These are phyloP conservation scores for Ochromonas danica DNA, from an alignment of 108 stramenopile species.

Conservation along the genomic window DNA sequence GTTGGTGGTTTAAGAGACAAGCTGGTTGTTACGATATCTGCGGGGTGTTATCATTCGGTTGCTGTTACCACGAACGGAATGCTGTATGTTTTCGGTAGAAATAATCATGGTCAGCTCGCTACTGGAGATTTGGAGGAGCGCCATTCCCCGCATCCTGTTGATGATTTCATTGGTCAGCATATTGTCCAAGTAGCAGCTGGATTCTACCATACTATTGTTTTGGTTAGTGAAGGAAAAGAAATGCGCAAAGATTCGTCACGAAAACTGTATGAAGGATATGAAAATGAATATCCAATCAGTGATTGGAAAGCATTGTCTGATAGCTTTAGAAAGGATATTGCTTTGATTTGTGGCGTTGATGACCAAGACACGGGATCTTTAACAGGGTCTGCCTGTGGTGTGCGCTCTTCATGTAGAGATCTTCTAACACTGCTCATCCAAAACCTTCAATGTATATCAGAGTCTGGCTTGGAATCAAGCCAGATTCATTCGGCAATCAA, in stretches of 20 bases:
- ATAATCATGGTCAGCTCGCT: constrained; percentile 63
- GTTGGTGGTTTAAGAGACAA: constrained; percentile 27
- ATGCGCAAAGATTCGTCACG: constrained; percentile 14
- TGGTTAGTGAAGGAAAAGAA: constrained; percentile 20
- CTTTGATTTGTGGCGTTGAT: neutral
- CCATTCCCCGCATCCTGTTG: constrained; percentile 51
- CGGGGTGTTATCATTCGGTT: constrained; percentile 36
- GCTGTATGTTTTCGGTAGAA: constrained; percentile 60
- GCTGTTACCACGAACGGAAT: constrained; percentile 53
- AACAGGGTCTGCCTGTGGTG: too few relatives aligned
- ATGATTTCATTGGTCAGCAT: constrained; percentile 55
- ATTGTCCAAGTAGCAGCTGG: constrained; percentile 61
- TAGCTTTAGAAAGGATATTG: too few relatives aligned
- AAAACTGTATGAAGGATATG: constrained; percentile 17
- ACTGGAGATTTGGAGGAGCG: constrained; percentile 59
- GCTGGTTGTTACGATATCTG: constrained; percentile 3
- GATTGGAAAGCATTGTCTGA: too few relatives aligned
- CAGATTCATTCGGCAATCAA: too few relatives aligned
- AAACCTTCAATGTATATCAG: too few relatives aligned
- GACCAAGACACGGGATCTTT: neutral
- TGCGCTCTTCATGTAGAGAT: too few relatives aligned
- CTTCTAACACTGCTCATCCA: too few relatives aligned
- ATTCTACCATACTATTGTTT: constrained; percentile 62
- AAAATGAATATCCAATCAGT: too few relatives aligned
- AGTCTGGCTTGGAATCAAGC: too few relatives aligned